Conservation (phyloP, 257 asterid genomes). For the Linderniella brevidens region DNA sequence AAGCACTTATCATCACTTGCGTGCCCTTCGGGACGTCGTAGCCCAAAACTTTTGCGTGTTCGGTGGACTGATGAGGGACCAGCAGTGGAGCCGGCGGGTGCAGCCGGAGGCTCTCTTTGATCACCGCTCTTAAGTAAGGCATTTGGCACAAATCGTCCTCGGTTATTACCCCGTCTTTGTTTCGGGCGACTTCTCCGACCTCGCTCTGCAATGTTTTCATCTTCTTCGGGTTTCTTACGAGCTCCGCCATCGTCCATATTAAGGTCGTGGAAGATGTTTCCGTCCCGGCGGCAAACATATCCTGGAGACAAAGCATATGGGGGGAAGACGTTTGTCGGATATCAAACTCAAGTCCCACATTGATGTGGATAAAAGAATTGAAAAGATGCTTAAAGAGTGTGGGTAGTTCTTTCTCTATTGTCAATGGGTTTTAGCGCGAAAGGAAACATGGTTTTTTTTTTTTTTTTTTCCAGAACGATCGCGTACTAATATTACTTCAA, state of each 20-base stretch:
- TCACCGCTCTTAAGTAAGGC: conserved; percentile 31
- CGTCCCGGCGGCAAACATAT: conserved; percentile 36
- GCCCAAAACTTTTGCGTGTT: conserved; percentile 21
- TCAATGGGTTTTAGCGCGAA: no score
- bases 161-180: conserved; percentile 3
- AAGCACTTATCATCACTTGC: conserved; percentile 24
- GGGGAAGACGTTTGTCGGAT: not conserved
- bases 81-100: conserved; percentile 31
- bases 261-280: conserved; percentile 21
- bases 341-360: no score
- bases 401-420: no score
- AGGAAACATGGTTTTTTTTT: no score
- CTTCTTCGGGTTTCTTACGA: conserved; percentile 19
- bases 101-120: conserved; percentile 27
- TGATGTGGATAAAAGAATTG: no score
- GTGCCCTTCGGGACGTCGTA: conserved; percentile 21
- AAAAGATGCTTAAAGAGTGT: no score
- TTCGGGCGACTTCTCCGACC: conserved; percentile 8
- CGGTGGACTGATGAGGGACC: conserved; percentile 26
- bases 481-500: no score
- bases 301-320: conserved; percentile 11
- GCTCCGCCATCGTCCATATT: conserved; percentile 37
- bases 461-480: no score
- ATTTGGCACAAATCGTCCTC: conserved; percentile 24
- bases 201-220: conserved; percentile 18